A percentile compares a stretch with the other conserved stretches of the same genome.
phyloP scores from a whole-genome alignment of 2,329 filamentous ascomycete genomes.

The Colletotrichum kahawae region DNA sequence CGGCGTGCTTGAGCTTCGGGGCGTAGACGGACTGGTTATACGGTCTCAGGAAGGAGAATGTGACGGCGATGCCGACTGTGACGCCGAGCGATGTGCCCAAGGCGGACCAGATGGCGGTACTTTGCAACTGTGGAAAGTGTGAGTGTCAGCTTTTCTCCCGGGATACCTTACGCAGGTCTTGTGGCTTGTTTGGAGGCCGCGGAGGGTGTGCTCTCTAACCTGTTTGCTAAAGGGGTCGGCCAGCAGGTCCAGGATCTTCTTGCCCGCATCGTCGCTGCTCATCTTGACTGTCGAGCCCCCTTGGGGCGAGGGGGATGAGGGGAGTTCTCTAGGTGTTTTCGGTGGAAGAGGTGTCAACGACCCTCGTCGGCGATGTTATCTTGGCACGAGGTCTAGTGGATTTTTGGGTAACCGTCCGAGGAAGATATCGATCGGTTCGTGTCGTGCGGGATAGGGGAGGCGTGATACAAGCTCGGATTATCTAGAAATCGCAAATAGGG shows the following conservation, averaged over 20 bases:
- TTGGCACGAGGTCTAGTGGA: neutral
- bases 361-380: slow-evolving; percentile 2
- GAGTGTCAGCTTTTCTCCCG: neutral
- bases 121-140: slow-evolving; percentile 40
- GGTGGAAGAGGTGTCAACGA: neutral
- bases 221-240: slow-evolving; percentile 54
- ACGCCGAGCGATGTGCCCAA: slow-evolving; percentile 80
- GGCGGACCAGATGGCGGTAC: slow-evolving; percentile 76
- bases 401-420: neutral
- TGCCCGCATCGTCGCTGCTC: slow-evolving; percentile 34
- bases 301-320: slow-evolving; percentile 6
- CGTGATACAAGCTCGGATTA: neutral
- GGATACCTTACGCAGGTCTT: neutral
- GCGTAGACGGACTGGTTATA: slow-evolving; percentile 94
- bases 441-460: neutral
- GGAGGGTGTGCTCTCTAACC: slow-evolving; percentile 35
- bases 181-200: neutral
- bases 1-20: slow-evolving; percentile 90
- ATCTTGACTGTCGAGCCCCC: slow-evolving; percentile 11
- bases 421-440: neutral
- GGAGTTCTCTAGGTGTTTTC: neutral
- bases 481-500: neutral
- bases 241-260: slow-evolving; percentile 54
- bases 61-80: slow-evolving; percentile 73
- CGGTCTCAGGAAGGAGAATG: slow-evolving; percentile 89